Conservation (phyloP, 331 rosid genomes). For the Prunus yedoensis region DNA sequence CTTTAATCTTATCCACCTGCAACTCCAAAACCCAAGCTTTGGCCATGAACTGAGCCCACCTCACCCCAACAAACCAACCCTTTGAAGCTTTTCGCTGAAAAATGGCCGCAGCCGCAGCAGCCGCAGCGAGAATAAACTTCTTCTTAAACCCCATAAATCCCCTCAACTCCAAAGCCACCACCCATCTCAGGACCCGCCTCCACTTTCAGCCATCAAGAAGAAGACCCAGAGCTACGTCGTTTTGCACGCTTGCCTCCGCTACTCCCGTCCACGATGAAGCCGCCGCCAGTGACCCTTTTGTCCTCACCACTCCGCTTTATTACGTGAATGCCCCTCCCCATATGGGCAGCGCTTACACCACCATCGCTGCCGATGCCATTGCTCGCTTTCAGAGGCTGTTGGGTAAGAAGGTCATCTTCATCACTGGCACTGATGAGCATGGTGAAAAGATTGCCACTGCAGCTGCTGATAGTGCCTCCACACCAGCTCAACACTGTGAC, state of each 20-base stretch:
- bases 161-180: slow-evolving; percentile 32
- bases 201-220: slow-evolving; percentile 24
- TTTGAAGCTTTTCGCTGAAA: neutral
- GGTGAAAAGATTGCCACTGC: slow-evolving; percentile 96
- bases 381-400: slow-evolving; percentile 89
- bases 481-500: slow-evolving; percentile 76
- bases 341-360: slow-evolving; percentile 97
- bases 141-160: slow-evolving; percentile 56
- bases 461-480: slow-evolving; percentile 66
- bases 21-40: neutral
- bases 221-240: slow-evolving; percentile 19
- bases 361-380: slow-evolving; percentile 97
- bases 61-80: neutral
- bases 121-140: slow-evolving; percentile 53
- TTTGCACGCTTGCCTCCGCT: slow-evolving; percentile 39
- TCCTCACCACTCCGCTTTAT: slow-evolving; percentile 91
- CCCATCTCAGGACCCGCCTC: slow-evolving; percentile 43
- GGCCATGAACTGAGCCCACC: neutral
- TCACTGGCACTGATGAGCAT: slow-evolving; percentile 95
- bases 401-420: slow-evolving; percentile 74
- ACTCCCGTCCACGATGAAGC: neutral
- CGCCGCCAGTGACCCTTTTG: slow-evolving; percentile 46
- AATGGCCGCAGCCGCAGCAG: slow-evolving; percentile 39
- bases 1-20: slow-evolving; percentile 12
- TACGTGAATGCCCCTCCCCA: slow-evolving; percentile 99